Evolutionary conservation across 495 filamentous ascomycete genomes (phyloP), one percentile per base, ranked within the genome.

Genomic region (Aspergillus campestris): DNA sequence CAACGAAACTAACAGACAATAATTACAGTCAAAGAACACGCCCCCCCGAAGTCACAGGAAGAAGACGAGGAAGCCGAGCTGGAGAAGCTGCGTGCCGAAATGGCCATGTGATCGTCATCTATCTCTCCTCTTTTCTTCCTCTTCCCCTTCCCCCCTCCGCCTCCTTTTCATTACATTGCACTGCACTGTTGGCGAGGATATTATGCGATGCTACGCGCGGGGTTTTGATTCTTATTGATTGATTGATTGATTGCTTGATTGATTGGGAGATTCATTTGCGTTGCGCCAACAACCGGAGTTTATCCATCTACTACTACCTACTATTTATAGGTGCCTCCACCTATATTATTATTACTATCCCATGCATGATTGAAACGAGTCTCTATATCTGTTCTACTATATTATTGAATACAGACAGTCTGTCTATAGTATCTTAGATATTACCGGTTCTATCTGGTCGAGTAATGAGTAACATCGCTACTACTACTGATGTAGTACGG

Each of bases 51-150:
- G 18, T 24, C 18, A 40, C 71, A 78, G 50, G 80, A 84, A 62
- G 90, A 95, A 61, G 91, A 97, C 79, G 90, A 96, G 58, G 92
- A 96, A 62, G 91, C 82, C 53, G 94, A 99, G 69, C 73, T 99
- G 58, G 79, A 82, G 61, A 95, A 92, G 66, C 64, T 98, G 55
- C 89, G 91, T 65, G 91, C 88, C 34, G 92, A 96, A 69, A 98
- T 98, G 92, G 89, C 90, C 45, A 95, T 96, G 83, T 56, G 61
- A 59, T 56, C 31, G 3, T 34, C 38, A 36, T 41, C 38, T 30
- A 40, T 44, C 33, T 34, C 42, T 8, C 11, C 32, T 42, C 31
- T 42, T 32, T 29, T 9, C 24, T 42, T 30, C 18, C 28, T 42
- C 40, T 37, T 7, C 43, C 10, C 32, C 38, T 40, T 37, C n/a